These are phyloP conservation scores for Chaetoceros muelleri DNA, from an alignment of 108 stramenopile species.

Conservation along the genomic window DNA sequence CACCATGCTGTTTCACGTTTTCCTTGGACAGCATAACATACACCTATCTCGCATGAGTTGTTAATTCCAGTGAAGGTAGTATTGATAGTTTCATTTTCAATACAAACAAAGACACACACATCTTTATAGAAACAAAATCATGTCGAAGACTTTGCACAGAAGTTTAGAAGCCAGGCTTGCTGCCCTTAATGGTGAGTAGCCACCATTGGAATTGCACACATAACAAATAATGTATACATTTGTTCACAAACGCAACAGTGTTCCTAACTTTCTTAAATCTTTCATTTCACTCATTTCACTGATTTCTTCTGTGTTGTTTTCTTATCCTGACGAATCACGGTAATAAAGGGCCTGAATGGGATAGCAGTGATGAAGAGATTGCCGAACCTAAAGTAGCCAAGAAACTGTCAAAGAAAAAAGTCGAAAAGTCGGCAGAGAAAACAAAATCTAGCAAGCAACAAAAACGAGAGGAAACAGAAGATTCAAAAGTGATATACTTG, in stretches of 20 bases:
- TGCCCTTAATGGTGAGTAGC: slow-evolving; percentile 45
- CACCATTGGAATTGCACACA: neutral
- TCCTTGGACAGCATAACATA: too few species aligned
- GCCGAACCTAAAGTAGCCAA: slow-evolving; percentile 2
- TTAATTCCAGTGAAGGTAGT: too few species aligned
- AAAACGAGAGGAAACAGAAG: slow-evolving; percentile 6
- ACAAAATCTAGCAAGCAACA: slow-evolving; percentile 11
- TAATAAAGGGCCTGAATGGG: slow-evolving; percentile 37
- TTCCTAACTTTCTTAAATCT: neutral
- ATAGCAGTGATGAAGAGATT: slow-evolving; percentile 45
- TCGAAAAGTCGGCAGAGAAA: slow-evolving; percentile 18
- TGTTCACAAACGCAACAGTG: neutral
- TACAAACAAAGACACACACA: too few species aligned
- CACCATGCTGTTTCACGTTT: too few species aligned
- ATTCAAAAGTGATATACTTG: slow-evolving; percentile 81
- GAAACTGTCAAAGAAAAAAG: slow-evolving; percentile 24
- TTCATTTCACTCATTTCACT: neutral
- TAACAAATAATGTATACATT: neutral
- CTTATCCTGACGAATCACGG: neutral
- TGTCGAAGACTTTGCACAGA: slow-evolving; percentile 56
- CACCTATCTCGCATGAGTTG: too few species aligned
- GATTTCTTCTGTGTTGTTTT: neutral
- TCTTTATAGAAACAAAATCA: slow-evolving; percentile 15
- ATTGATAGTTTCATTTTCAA: too few species aligned
- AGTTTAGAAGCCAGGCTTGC: slow-evolving; percentile 62